These are phyloP conservation scores for Coleophoma eucalyptorum DNA, from an alignment of 2,329 filamentous ascomycete species.

Conservation along the genomic window DNA sequence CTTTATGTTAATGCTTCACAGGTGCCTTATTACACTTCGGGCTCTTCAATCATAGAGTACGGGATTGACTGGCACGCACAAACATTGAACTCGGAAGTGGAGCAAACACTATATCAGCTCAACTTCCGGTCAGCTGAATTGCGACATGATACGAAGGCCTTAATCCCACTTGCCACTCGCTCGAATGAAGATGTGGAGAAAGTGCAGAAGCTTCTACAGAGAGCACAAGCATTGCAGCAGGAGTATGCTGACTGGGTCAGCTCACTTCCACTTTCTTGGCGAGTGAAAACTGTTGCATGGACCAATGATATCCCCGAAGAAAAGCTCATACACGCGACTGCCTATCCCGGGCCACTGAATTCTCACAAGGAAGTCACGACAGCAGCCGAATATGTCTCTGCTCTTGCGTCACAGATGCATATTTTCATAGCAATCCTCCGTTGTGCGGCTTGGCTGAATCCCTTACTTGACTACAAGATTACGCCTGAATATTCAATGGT, in stretches of 20 bases:
- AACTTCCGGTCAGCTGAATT: conserved; percentile 49
- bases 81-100: neutral
- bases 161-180: conserved; percentile 40
- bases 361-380: conserved; percentile 54
- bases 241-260: conserved; percentile 46
- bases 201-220: conserved; percentile 45
- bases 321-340: conserved; percentile 45
- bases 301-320: conserved; percentile 44
- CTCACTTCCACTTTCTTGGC: conserved; percentile 43
- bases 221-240: conserved; percentile 45
- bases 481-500: conserved; percentile 55
- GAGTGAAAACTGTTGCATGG: conserved; percentile 47
- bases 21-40: too few species aligned
- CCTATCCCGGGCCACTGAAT: conserved; percentile 54
- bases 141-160: conserved; percentile 44
- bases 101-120: conserved; percentile 26
- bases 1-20: too few species aligned
- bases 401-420: conserved; percentile 46
- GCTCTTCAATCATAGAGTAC: too few species aligned
- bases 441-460: conserved; percentile 52
- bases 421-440: conserved; percentile 51
- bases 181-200: conserved; percentile 43
- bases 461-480: conserved; percentile 54
- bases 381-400: conserved; percentile 50
- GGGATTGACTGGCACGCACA: too few species aligned